Evolutionary conservation across 306 rosid genomes (phyloP).

Genomic region (Glycyrrhiza uralensis): DNA sequence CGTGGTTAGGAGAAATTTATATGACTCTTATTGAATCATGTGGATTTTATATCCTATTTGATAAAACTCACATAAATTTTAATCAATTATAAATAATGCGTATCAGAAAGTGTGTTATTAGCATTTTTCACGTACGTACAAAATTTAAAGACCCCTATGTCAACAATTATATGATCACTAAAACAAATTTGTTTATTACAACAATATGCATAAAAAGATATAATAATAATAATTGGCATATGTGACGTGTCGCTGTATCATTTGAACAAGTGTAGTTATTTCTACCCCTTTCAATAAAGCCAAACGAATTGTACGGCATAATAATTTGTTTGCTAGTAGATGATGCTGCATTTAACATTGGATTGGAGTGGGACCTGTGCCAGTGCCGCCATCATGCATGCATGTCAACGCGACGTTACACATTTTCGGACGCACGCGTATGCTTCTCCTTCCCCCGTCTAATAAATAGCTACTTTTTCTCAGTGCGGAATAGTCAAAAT

Average conservation of each 20-base stretch:
- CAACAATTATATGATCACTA: no score
- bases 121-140: no score
- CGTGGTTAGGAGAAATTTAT: no score
- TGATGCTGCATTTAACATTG: slow-evolving; percentile 3
- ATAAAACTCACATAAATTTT: no score
- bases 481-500: slow-evolving; percentile 5
- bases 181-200: background rate
- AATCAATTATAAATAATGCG: no score
- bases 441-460: slow-evolving; percentile 4
- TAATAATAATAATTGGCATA: no score
- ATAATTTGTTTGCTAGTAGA: slow-evolving; percentile 1
- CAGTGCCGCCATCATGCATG: background rate
- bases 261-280: background rate
- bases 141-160: no score
- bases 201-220: background rate
- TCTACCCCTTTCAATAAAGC: background rate
- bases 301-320: background rate
- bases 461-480: slow-evolving; percentile 7
- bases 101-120: no score
- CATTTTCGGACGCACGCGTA: slow-evolving; percentile 25
- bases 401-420: background rate
- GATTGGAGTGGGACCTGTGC: background rate
- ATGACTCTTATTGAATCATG: no score
- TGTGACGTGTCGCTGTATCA: background rate
- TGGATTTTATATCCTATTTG: no score